Percentiles rank a stretch among this genome's conserved stretches.
Evolutionary conservation across 2,329 filamentous ascomycete species (phyloP).

Genomic region (Dothideomycetes sp.): DNA sequence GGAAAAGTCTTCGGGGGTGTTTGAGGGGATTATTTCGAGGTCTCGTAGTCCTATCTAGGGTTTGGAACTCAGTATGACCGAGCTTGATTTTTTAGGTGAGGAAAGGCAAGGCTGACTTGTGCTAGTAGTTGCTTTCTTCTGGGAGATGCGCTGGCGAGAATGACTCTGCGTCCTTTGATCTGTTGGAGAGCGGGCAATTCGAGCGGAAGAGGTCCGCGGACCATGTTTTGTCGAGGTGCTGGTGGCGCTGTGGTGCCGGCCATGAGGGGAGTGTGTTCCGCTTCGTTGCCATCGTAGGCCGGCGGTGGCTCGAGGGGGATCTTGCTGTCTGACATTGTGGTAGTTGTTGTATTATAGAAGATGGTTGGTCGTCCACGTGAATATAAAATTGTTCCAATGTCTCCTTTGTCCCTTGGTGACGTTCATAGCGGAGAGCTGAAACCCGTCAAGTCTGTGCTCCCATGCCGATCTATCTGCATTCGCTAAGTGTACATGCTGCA

Average conservation of each 20-base stretch:
- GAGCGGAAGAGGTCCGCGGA: slow-evolving; percentile 55
- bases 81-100: background rate
- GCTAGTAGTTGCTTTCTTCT: slow-evolving; percentile 72
- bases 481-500: too few species aligned
- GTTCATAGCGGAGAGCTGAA: too few species aligned
- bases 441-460: too few species aligned
- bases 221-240: slow-evolving; percentile 21
- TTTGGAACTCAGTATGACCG: background rate
- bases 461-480: too few species aligned
- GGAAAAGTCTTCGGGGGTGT: slow-evolving; percentile 73
- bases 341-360: background rate
- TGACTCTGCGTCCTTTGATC: slow-evolving; percentile 69
- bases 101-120: slow-evolving; percentile 41
- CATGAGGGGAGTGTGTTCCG: slow-evolving; percentile 18
- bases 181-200: slow-evolving; percentile 69
- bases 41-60: slow-evolving; percentile 65
- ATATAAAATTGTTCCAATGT: too few species aligned
- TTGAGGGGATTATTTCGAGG: slow-evolving; percentile 76
- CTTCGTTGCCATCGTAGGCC: slow-evolving; percentile 29
- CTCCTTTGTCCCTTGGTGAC: too few species aligned
- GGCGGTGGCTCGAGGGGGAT: slow-evolving; percentile 35
- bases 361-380: background rate
- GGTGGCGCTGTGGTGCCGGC: slow-evolving; percentile 18
- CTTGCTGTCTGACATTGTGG: slow-evolving; percentile 23
- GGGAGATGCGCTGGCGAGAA: slow-evolving; percentile 85